Conservation (phyloP, 768 basidiomycete species). For the Leccinum truebloodii region DNA sequence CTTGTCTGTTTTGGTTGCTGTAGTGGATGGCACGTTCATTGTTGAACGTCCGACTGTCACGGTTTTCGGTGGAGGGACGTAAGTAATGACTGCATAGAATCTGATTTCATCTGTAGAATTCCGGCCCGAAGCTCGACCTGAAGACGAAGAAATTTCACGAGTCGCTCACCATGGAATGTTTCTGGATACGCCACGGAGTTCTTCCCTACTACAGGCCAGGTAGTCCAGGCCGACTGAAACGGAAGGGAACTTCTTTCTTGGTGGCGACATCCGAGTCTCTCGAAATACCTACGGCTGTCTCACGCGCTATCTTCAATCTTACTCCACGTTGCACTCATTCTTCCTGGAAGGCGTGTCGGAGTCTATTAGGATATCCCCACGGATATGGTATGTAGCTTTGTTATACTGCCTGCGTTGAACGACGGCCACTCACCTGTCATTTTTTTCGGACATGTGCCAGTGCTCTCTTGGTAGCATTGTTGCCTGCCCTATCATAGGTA, state of each 20-base stretch:
- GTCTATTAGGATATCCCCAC: no score
- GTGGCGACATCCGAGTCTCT: neutral
- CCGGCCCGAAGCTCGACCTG: neutral
- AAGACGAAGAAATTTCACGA: neutral
- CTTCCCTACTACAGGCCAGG: no score
- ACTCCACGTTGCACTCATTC: neutral
- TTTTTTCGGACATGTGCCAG: no score
- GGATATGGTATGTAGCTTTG: no score
- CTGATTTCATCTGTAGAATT: neutral
- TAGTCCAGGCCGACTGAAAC: no score
- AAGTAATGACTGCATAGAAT: neutral
- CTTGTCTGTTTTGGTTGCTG: neutral
- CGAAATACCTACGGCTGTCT: neutral
- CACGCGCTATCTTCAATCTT: neutral
- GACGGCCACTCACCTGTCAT: no score
- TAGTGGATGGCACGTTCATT: neutral
- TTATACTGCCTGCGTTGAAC: no score
- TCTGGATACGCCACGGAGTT: neutral
- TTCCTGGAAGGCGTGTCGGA: no score
- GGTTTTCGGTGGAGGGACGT: neutral
- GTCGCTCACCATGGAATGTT: neutral
- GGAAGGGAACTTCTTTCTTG: no score
- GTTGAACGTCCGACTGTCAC: neutral
- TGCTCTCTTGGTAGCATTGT: no score
- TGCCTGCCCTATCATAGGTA: no score